Base-by-base conservation (phyloP, 2,329 filamentous ascomycete species). In the Paecilomyces fulvus region DNA sequence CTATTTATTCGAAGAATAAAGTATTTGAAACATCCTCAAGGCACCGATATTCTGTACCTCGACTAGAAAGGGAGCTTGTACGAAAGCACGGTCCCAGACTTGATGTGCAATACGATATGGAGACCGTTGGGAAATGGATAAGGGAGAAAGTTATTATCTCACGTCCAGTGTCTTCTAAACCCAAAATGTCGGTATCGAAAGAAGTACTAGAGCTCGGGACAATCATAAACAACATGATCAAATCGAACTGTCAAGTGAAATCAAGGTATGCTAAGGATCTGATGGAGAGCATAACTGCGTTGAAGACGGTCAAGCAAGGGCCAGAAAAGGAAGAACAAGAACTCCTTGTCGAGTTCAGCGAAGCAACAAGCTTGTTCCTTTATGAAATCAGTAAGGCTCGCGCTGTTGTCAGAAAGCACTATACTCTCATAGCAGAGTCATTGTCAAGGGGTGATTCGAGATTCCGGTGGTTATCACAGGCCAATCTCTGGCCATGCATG, bases 401-500 rank as follows among this genome's bases (percentile, higher is more conserved):
- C 5, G n/a, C 37, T 9, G 33, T 28, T 10, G 51, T 71, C n/a
- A 17, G 57, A 8, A 25, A 49, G 2, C 43, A 52, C 8, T 57
- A 63, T 21, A 30, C 58, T 1, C 51, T 51, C 9, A 63, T 68
- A 51, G 58, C 23, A 6, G 57, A 57, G 12, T 51, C 56, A 12
- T 63, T 70, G 7, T 61, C 62, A n/a, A 46, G 52, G 2, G 30
- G 61, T 6, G 66, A 75, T 58, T n/a, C 57, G 20, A 66, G 69
- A 30, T 60, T 58, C 7, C 55, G 51, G 3, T 80, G 77, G 77
- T 67, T 79, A 0, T 56, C 65, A n/a, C 46, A 63, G 21, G 73
- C 65, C 1, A 64, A 66, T 3, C 62, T 79, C 0, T 79, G 73
- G 70, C 79, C 78, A 1, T 66, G 60, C 1, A 59, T 75, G n/a